Evolutionary conservation across 2,329 filamentous ascomycete genomes (phyloP), one percentile per base, ranked within the genome.

Genomic region (Plenodomus lindquistii): DNA sequence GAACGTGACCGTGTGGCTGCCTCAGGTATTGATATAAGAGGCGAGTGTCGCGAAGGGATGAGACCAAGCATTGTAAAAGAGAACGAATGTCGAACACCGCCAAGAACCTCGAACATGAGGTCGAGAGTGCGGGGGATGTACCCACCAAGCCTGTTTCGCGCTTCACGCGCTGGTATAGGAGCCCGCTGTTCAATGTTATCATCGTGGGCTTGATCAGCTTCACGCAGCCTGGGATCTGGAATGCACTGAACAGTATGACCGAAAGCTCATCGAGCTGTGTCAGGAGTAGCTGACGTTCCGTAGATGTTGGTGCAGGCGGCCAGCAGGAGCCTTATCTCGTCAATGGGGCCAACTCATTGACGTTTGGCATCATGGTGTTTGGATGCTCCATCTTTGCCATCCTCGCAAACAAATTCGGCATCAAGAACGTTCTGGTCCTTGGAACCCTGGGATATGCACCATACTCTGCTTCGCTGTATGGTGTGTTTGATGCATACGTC

Each of bases 181-280:
- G 75, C 37, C 77, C 77, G 3, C 60, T 79, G 1, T 79, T 76
- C 62, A 76, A 79, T 48, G 76, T 76, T 41, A 73, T 78, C 34
- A 47, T 79, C 16, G 73, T 78, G 4, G 77, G 77, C 17, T 51
- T 74, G 39, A 73, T 73, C 17, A 73, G 71, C 3, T 79, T 79
- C 57, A 76, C 74, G 1, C 75, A 77, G 35, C 76, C 76, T 0
- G 77, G 75, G 2, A 76, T 79, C 18, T 79, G 76, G 75, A 78
- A 75, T 46, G 77, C 76, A 3, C 61, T 79, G 15, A 77, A 78
- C 52, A 66, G 60, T 63, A 54, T 69, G 70, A 62, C 8, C 9
- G 11, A 13, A n/a, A 2, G 6, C 10, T 24, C 10, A 3, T 9
- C 3, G 5, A 10, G 6, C 20, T n/a, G 16, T 36, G 8, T 18